These are phyloP conservation scores for Fusarium pilosicola DNA, from an alignment of 2,329 filamentous ascomycete genomes.

Conservation along the genomic window DNA sequence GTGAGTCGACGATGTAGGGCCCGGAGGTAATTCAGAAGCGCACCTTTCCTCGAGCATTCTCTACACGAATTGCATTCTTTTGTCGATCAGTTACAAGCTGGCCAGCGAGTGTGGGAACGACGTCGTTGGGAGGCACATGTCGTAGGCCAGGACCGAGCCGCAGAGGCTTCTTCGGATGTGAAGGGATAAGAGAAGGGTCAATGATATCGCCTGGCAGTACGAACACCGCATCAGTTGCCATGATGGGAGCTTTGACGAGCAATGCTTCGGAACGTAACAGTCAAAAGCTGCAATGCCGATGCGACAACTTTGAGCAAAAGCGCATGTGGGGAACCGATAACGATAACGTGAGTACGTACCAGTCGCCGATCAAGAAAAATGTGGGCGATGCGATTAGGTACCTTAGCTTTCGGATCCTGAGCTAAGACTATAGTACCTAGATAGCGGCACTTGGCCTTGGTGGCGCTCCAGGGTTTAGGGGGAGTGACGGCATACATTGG, in stretches of 20 bases:
- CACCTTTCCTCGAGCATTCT: constrained; percentile 76
- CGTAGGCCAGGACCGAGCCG: constrained; percentile 86
- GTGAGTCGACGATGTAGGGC: neutral
- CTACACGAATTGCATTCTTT: constrained; percentile 84
- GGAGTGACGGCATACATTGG: constrained; percentile 39
- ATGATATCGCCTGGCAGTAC: constrained; percentile 86
- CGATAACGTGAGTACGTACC: constrained; percentile 36
- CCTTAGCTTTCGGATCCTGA: constrained; percentile 12
- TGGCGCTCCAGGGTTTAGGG: constrained; percentile 29
- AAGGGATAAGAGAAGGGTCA: constrained; percentile 72
- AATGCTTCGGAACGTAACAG: neutral
- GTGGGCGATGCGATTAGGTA: constrained; percentile 38
- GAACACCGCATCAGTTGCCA: constrained; percentile 68
- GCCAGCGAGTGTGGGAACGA: constrained; percentile 75
- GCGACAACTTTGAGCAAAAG: constrained; percentile 21
- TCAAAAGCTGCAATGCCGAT: constrained; percentile 12
- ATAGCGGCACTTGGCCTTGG: constrained; percentile 38
- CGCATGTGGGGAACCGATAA: constrained; percentile 32
- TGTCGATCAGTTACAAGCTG: constrained; percentile 72
- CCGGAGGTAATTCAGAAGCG: constrained; percentile 36
- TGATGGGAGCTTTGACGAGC: constrained; percentile 46
- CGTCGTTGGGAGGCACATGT: constrained; percentile 79
- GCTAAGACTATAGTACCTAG: neutral
- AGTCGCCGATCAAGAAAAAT: constrained; percentile 25
- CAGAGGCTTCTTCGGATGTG: constrained; percentile 74